phyloP scores from a whole-genome alignment of 257 asterid species.

The Henckelia pumila region DNA sequence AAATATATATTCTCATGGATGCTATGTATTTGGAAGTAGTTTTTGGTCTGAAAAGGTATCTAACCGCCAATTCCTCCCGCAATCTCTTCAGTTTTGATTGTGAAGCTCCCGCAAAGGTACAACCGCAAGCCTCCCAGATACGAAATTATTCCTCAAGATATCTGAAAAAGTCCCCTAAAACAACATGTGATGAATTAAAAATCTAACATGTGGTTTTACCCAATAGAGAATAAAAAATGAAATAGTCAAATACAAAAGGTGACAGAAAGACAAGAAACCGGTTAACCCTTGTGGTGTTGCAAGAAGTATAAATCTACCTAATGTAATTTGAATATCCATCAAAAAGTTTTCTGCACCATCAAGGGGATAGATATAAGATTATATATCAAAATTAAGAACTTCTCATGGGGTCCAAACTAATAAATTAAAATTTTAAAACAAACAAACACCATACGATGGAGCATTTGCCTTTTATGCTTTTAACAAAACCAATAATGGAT shows the following conservation, averaged over 20 bases:
- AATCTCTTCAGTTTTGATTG: constrained; percentile 84
- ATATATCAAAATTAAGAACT: constrained; percentile 17
- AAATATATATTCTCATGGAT: neutral
- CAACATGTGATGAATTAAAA: constrained; percentile 29
- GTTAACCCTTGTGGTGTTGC: constrained; percentile 28
- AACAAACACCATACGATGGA: no score
- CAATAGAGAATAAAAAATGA: constrained; percentile 16
- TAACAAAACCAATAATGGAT: no score
- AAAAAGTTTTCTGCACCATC: constrained; percentile 85
- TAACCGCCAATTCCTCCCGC: constrained; percentile 91
- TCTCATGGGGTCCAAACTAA: neutral
- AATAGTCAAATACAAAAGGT: constrained; percentile 17
- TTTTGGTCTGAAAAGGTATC: constrained; percentile 27
- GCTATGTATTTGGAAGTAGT: neutral
- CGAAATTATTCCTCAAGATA: constrained; percentile 89
- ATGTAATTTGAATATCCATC: constrained; percentile 82
- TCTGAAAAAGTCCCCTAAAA: constrained; percentile 81
- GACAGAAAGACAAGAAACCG: constrained; percentile 30
- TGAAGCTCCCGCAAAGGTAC: no score
- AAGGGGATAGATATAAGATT: constrained; percentile 57
- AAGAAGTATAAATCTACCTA: constrained; percentile 71
- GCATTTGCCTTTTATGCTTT: no score
- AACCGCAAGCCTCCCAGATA: constrained; percentile 77
- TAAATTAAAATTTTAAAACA: no score
- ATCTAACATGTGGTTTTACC: constrained; percentile 17